Base-by-base conservation (phyloP, 257 asterid species). In the Solanum piurae region DNA sequence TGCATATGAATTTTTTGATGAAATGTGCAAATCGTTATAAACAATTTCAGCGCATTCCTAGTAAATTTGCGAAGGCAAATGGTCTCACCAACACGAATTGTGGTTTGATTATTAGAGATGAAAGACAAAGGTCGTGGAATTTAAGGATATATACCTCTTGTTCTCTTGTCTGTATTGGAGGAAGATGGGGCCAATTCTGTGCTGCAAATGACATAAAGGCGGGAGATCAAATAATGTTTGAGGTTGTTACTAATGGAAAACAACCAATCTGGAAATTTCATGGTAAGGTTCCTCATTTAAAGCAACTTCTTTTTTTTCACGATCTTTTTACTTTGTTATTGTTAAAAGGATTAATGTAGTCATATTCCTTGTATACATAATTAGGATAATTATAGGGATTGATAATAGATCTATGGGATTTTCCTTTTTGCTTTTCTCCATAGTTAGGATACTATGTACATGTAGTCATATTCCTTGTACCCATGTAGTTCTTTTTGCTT, bases 91-190 rank as follows among this genome's bases (percentile, higher is more conserved):
- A 80, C 68, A 80, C 46, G 68, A 18, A 36, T 2, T 74, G 79
- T 62, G 72, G 11, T 66, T n/a, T 76, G 2, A 86, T 37, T 23
- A 40, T 42, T 29, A 44, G 25, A 46, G 74, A 83, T 34, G 87
- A 71, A 25, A 36, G 44, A 9, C 83, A 69, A 33, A 87, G 83
- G 86, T 62, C 72, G 18, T 88, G 90, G 90, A 80, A 46, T 80
- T 80, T 80, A 46, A 80, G 14, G 68, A 10, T 80, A 16, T 44
- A 46, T 46, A 79, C 85, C 85, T 79, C 64, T 27, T 16, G 66
- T 44, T 27, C 64, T 46, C 27, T 27, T 4, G 66, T 80, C 37
- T 27, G 36, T 80, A 0, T 80, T 80, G 85, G 85, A 46, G 85
- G 68, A 25, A 29, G 27, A 27, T 80, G 68, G 85, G 16, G 85